Evolutionary conservation across 768 basidiomycete genomes (phyloP).

Genomic region (Lentinula boryana): DNA sequence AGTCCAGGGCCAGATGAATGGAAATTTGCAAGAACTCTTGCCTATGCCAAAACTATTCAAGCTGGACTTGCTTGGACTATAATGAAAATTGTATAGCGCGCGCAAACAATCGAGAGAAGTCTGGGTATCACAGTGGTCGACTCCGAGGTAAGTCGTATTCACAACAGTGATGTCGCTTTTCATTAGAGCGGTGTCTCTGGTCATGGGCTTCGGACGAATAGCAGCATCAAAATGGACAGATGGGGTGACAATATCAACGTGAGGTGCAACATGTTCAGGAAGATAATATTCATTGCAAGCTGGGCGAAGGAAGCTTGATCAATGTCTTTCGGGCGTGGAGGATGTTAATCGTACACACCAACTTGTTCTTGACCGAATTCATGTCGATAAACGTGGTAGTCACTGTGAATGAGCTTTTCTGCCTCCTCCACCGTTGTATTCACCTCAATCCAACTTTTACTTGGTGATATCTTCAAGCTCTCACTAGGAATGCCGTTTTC

Average conservation of each 20-base stretch:
- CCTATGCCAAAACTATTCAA: constrained; percentile 34
- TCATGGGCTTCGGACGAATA: constrained; percentile 8
- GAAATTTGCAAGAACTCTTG: constrained; percentile 11
- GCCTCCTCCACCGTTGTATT: constrained; percentile 35
- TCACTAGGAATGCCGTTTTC: constrained; percentile 26
- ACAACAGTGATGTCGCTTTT: constrained; percentile 10
- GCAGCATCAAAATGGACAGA: constrained; percentile 34
- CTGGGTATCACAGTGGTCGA: constrained; percentile 26
- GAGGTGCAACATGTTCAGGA: constrained; percentile 27
- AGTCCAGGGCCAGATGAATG: neutral
- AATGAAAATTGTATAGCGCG: constrained; percentile 29
- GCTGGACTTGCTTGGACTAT: constrained; percentile 19
- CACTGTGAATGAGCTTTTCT: constrained; percentile 34
- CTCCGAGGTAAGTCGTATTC: constrained; percentile 2
- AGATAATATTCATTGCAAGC: constrained; percentile 36
- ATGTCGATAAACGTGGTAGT: constrained; percentile 37
- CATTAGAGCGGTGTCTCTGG: constrained; percentile 13
- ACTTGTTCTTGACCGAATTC: constrained; percentile 29
- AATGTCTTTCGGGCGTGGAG: neutral
- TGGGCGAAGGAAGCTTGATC: neutral
- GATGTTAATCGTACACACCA: constrained; percentile 17
- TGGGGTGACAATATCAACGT: constrained; percentile 38
- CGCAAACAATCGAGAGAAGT: constrained; percentile 37
- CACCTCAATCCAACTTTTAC: constrained; percentile 33
- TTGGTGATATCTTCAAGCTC: constrained; percentile 24